Base-by-base conservation (phyloP, 148 eudicot genomes). In the Tetragonia tetragonoides region DNA sequence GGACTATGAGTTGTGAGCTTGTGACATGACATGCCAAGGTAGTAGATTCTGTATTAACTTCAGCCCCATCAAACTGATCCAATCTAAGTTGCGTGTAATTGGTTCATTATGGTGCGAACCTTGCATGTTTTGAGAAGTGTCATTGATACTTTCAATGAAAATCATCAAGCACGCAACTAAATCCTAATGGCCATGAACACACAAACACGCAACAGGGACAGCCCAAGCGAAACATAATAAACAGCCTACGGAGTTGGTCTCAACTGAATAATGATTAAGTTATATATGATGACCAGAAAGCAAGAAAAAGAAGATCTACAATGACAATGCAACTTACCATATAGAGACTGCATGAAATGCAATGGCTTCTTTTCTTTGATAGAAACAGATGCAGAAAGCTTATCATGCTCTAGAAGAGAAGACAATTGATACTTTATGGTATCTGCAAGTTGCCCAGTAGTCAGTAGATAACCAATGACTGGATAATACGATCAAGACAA, bases 261-360 rank as follows among this genome's bases (percentile, higher is more conserved):
- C 12, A 7, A 49, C 8, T 49, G 53, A 12, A 12, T 12, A 49
- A 7, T 7, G 10, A 49, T 49, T 12, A 49, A 49, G 53, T 49
- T 49, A 0, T 7, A 49, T 7, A 49, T 7, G 53, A 49, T 7
- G 53, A 49, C 8, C 10, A 12, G 12, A 49, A 49, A 49, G 12
- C 11, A 66, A 39, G 10, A 0, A 66, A 39, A 21, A 60, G 12
- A 64, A 44, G 15, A 46, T 46, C 46, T 53, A 60, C 72, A 63
- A 53, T 20, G 81, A 68, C 23, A 42, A 41, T 41, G 42, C 68
- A 73, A 76, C 82, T 73, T 89, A 92, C 97, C 97, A 80, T 62
- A 83, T 62, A 92, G 68, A 53, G 85, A 75, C 53, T 83, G 91
- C 39, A 89, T 46, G 74, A 89, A 74, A 78, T 89, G 86, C 66